Base-by-base conservation (phyloP, 2,329 filamentous ascomycete species). In the Gliomastix tumulicola region DNA sequence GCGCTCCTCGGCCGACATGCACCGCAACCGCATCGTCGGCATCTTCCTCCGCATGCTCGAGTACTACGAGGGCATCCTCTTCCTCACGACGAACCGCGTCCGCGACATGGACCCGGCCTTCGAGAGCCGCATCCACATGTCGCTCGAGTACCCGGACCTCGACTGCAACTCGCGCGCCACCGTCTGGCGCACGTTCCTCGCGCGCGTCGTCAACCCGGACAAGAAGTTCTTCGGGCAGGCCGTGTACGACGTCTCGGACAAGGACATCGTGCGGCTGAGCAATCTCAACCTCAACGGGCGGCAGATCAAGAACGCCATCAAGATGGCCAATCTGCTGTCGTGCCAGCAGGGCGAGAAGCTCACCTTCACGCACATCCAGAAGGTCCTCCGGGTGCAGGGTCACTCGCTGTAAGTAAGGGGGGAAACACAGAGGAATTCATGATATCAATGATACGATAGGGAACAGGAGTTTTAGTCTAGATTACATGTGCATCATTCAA, bases 231-330 rank as follows among this genome's bases (percentile, higher is more conserved):
- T 48, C 6, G 58, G 56, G 2, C 30, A 34, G 1, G 43, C 49
- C n/a, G 53, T 47, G 6, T 57, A 62, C 42, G 49, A 51, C 8
- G 41, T 63, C 4, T 44, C 37, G 0, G 50, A 56, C 0, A 50
- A 47, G 0, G 49, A 56, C 12, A 35, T 64, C 3, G 51, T 53
- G n/a, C 47, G 57, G 35, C 51, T 73, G 23, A 53, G 63, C 1
- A 40, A 47, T 17, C 50, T 68, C 35, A 50, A 62, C 5, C 53
- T 72, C 30, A 72, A 73, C 34, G 68, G 69, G 5, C 53, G 68
- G 17, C 65, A 73, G 56, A 73, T 73, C 40, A 71, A 71, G 54
- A 72, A 69, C 33, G 43, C 62, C n/a, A 49, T 66, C 46, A 66
- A 67, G 50, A 53, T 48, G 11, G 52, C 51, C 11, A 54, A 51